Base-by-base conservation (phyloP, 1,139 yeast genomes). In the Meyerozyma carpophila region DNA sequence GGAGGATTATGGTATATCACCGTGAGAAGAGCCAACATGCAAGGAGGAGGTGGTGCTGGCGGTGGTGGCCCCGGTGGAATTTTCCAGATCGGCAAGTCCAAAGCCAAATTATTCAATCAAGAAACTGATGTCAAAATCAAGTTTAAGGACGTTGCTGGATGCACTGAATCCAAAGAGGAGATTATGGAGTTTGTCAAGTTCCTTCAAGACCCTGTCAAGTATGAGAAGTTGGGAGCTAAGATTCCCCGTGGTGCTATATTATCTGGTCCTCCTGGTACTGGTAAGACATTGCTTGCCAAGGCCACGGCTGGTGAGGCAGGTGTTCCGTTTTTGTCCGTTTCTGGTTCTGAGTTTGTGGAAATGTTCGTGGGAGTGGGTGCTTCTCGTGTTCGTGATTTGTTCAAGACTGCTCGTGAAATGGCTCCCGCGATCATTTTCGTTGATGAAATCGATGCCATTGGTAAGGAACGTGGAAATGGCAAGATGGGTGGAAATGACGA, bases 251-350 rank as follows among this genome's bases (percentile, higher is more conserved):
- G 94, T 58, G 93, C 93, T 8, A 82, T 85, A 44, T 67, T 85
- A 41, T 82, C 90, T 0, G 94, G 94, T 49, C 89, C 93, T 36
- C 94, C 94, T 40, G 94, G 94, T 68, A 85, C 93, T 5, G 94
- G 94, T 77, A 85, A 85, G 59, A 85, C 94, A 1, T 68, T 85
- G 41, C 65, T 85, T 45, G 93, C 93, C 9, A 84, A 83, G 58
- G 93, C 93, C 1, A 84, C 93, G 28, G 93, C 93, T 7, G 93
- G 93, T 57, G 93, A 85, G 61, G 93, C 93, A 2, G 86, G 85
- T 43, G 93, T 84, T 27, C 91, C 94, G 36, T 85, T 85, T 57
- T 79, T 80, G 52, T 81, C 87, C 34, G 93, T 84, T n/a, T 82
- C 90, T 0, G 91, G 91, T 51, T 83, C 90, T 1, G 91, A 84